A percentile compares a stretch with the other conserved stretches of the same genome.
These are phyloP conservation scores for Metschnikowia vanudenii DNA, from an alignment of 805 yeast species.

Conservation along the genomic window DNA sequence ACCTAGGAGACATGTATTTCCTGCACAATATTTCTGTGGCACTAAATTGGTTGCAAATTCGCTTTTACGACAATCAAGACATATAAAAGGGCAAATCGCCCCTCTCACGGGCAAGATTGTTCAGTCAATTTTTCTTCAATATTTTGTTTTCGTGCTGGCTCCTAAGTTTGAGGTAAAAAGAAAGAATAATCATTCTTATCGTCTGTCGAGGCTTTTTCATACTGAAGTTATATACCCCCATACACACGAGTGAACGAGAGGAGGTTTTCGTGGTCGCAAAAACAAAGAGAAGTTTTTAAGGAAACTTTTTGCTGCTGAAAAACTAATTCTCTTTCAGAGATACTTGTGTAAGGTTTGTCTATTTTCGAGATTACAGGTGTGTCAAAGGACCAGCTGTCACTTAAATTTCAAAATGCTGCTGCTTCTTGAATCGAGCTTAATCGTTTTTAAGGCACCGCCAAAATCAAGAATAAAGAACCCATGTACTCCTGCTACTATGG, in stretches of 20 bases:
- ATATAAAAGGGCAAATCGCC: not conserved
- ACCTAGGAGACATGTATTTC: not conserved
- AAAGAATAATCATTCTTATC: too few relatives aligned
- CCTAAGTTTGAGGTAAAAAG: too few relatives aligned
- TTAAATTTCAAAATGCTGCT: constrained; percentile 1
- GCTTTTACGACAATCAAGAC: not conserved
- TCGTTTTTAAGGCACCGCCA: constrained; percentile 10
- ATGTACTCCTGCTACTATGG: constrained; percentile 8
- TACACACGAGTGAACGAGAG: too few relatives aligned
- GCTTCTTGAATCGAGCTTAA: constrained; percentile 10
- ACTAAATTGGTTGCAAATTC: constrained; percentile 9
- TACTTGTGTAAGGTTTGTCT: not conserved
- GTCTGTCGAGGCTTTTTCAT: too few relatives aligned
- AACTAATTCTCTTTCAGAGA: not conserved
- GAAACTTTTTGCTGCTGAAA: too few relatives aligned
- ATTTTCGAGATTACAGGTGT: too few relatives aligned
- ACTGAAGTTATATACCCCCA: too few relatives aligned
- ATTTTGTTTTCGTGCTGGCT: too few relatives aligned
- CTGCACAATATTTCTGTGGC: constrained; percentile 8
- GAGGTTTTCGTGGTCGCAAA: too few relatives aligned
- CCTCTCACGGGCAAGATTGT: not conserved
- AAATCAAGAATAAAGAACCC: not conserved
- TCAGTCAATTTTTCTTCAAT: too few relatives aligned
- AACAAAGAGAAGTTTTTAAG: too few relatives aligned
- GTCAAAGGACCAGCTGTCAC: too few relatives aligned